A percentile compares a stretch with the other conserved stretches of the same genome.
Evolutionary conservation across 768 basidiomycete genomes (phyloP).

Genomic region (Lentinula lateritia): DNA sequence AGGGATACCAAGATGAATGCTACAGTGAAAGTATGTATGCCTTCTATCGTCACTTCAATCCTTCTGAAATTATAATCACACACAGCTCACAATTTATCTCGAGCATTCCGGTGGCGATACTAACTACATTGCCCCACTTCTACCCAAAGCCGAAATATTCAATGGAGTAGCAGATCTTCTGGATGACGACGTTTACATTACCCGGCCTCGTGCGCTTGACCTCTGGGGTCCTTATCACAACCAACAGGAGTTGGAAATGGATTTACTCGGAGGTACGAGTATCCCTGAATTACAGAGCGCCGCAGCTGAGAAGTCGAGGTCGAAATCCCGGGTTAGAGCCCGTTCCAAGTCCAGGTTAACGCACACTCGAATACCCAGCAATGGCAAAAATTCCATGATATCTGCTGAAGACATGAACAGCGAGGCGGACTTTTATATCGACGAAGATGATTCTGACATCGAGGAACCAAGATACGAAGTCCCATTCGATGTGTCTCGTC

Average conservation of each 20-base stretch:
- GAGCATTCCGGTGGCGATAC: slow-evolving; percentile 50
- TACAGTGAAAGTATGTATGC: slow-evolving; percentile 51
- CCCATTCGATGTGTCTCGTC: slow-evolving; percentile 10
- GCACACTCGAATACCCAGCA: not conserved
- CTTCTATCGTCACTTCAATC: not conserved
- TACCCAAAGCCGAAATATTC: slow-evolving; percentile 69
- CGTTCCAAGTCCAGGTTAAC: not conserved
- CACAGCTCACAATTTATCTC: slow-evolving; percentile 55
- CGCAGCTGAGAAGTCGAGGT: not conserved
- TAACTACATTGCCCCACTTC: slow-evolving; percentile 56
- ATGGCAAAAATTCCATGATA: not conserved
- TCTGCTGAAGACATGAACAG: not conserved
- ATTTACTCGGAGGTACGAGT: slow-evolving; percentile 24
- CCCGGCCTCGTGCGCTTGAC: slow-evolving; percentile 46
- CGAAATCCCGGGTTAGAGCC: not conserved
- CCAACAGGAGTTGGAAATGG: slow-evolving; percentile 30
- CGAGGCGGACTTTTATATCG: not conserved
- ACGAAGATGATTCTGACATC: not conserved
- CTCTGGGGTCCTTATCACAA: slow-evolving; percentile 34
- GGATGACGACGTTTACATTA: slow-evolving; percentile 47
- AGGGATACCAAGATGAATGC: slow-evolving; percentile 77
- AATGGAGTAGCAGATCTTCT: slow-evolving; percentile 61
- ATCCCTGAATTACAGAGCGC: slow-evolving; percentile 1
- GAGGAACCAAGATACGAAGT: slow-evolving; percentile 5
- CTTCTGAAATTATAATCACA: not conserved